These are phyloP conservation scores for Lodderomyces pseudojiufengensis DNA, from an alignment of 1,139 yeast genomes.

Conservation along the genomic window DNA sequence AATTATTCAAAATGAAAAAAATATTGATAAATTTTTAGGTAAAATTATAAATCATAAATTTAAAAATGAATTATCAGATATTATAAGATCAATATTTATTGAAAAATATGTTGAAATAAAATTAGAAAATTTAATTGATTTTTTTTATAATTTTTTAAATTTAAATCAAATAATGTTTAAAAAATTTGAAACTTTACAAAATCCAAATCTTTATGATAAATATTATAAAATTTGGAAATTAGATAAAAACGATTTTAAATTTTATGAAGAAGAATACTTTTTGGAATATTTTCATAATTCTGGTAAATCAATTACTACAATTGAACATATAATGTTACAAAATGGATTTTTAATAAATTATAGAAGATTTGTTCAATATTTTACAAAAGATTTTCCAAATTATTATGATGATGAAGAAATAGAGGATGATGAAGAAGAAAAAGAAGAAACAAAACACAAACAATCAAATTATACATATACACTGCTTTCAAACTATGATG, in stretches of 20 bases:
- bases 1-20: constrained; percentile 15
- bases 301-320: constrained; percentile 3
- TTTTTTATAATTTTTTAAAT: constrained; percentile 8
- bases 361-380: constrained; percentile 10
- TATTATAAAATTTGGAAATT: constrained; percentile 16
- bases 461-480: background rate
- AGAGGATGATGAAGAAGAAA: constrained; percentile 8
- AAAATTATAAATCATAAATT: constrained; percentile 13
- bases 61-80: constrained; percentile 12
- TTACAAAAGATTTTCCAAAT: constrained; percentile 9
- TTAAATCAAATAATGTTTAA: background rate
- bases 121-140: constrained; percentile 16
- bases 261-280: constrained; percentile 15
- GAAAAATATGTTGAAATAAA: constrained; percentile 20
- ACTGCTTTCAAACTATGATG: background rate
- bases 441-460: constrained; percentile 2
- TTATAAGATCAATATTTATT: constrained; percentile 16
- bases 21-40: constrained; percentile 11
- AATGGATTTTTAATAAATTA: constrained; percentile 13
- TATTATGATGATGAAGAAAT: constrained; percentile 13
- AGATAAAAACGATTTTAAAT: constrained; percentile 11
- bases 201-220: constrained; percentile 11
- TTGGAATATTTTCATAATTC: constrained; percentile 13
- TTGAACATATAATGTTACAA: constrained; percentile 8
- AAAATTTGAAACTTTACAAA: constrained; percentile 1